A percentile compares a stretch with the other conserved stretches of the same genome.
phyloP scores from a whole-genome alignment of 306 rosid species.

The Cicer judaicum region DNA sequence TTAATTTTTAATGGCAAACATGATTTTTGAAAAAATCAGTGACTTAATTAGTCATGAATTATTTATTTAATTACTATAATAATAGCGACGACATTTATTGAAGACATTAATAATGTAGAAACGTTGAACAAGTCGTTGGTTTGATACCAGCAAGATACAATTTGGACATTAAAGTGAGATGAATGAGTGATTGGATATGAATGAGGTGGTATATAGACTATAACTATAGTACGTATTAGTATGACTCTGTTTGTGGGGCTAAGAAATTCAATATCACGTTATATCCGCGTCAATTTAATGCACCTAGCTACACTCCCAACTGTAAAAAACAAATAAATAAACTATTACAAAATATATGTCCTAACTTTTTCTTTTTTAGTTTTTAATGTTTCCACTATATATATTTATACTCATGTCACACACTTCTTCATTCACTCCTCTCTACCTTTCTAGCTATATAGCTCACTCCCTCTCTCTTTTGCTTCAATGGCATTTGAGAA shows the following conservation, averaged over 20 bases:
- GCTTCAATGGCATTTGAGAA: conserved; percentile 45
- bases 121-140: not conserved
- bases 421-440: conserved; percentile 39
- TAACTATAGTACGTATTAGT: not conserved
- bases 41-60: not conserved
- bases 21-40: no score
- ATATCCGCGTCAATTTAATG: conserved; percentile 91
- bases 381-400: conserved; percentile 11
- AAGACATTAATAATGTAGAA: not conserved
- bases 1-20: no score
- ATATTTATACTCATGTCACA: conserved; percentile 35
- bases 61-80: not conserved
- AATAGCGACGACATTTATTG: not conserved
- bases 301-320: conserved; percentile 62
- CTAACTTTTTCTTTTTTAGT: not conserved
- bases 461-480: conserved; percentile 18
- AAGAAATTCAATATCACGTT: conserved; percentile 48
- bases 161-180: not conserved
- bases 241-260: conserved; percentile 37
- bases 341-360: not conserved
- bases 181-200: conserved; percentile 27
- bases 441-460: no score
- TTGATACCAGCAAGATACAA: conserved; percentile 25
- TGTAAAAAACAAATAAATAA: conserved; percentile 37
- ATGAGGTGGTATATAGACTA: conserved; percentile 16